A percentile compares a stretch with the other conserved stretches of the same genome.
phyloP scores from a whole-genome alignment of 1,284 basidiomycete species.

The Microbotryum silenes-acaulis region DNA sequence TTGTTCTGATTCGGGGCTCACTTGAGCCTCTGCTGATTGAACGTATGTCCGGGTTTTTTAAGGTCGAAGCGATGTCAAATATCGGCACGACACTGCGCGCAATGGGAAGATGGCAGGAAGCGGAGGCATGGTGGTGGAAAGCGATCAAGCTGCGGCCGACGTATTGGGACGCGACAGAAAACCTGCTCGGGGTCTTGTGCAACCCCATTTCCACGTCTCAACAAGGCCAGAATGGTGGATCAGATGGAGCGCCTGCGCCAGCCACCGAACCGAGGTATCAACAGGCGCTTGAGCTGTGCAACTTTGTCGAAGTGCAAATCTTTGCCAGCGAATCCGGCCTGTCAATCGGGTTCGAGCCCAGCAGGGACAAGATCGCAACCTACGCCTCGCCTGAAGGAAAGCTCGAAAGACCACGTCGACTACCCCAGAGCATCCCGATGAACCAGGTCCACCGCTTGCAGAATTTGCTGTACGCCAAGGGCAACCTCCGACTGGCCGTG shows the following conservation, averaged over 20 bases:
- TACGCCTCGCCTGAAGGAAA: too few species aligned
- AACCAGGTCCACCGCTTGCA: slow-evolving; percentile 44
- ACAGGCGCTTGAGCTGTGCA: slow-evolving; percentile 43
- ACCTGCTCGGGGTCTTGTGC: slow-evolving; percentile 45
- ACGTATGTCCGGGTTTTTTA: background rate
- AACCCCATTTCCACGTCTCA: slow-evolving; percentile 30
- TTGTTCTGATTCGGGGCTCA: background rate
- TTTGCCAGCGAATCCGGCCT: slow-evolving; percentile 23
- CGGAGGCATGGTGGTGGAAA: slow-evolving; percentile 47
- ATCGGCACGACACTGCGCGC: slow-evolving; percentile 49
- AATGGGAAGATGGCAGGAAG: slow-evolving; percentile 41
- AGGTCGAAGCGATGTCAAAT: slow-evolving; percentile 50
- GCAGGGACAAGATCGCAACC: slow-evolving; percentile 3
- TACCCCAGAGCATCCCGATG: slow-evolving; percentile 37
- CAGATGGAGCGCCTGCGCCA: too few species aligned
- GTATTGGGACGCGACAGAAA: slow-evolving; percentile 43
- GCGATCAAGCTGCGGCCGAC: slow-evolving; percentile 45
- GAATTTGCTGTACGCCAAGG: slow-evolving; percentile 46
- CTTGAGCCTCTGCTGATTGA: background rate
- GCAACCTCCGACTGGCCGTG: slow-evolving; percentile 42
- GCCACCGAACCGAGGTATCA: slow-evolving; percentile 35
- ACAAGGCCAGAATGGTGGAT: too few species aligned
- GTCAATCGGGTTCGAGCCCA: background rate
- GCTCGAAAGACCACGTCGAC: slow-evolving; percentile 20
- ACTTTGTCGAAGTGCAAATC: slow-evolving; percentile 38